Conservation (phyloP, 257 asterid genomes). For the Salvia miltiorrhiza region DNA sequence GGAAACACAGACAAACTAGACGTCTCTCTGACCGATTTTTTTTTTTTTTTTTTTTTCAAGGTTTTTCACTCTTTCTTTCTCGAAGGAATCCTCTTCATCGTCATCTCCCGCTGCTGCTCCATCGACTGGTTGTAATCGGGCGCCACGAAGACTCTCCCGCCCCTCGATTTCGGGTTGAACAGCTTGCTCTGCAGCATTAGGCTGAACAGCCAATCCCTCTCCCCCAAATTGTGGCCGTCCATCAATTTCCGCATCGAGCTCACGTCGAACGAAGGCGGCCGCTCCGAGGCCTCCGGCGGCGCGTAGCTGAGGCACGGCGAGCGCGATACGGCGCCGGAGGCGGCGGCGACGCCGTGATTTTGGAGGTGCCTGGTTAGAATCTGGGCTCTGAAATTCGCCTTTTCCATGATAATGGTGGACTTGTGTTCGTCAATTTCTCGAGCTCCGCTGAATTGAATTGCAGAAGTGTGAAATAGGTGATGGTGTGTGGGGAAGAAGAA, state of each 20-base stretch:
- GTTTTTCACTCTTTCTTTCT: no score
- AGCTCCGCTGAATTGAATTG: no score
- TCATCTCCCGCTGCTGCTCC: conserved; percentile 97
- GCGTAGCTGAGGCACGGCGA: conserved; percentile 72
- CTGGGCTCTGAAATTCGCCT: conserved; percentile 60
- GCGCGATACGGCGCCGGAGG: conserved; percentile 14
- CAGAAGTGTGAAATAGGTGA: no score
- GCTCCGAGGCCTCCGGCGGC: conserved; percentile 73
- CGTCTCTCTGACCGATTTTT: no score
- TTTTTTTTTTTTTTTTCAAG: no score
- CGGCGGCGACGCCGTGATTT: conserved; percentile 20
- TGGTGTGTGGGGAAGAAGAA: no score
- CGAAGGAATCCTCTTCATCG: conserved; percentile 82
- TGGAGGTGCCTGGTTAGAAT: conserved; percentile 63
- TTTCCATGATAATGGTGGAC: conserved; percentile 41
- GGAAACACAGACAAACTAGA: no score
- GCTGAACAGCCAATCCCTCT: conserved; percentile 81
- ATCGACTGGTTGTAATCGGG: conserved; percentile 93
- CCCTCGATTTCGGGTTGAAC: conserved; percentile 64
- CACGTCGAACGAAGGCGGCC: conserved; percentile 45
- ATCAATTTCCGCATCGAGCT: conserved; percentile 65
- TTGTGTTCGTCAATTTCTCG: no score
- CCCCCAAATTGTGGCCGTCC: conserved; percentile 82
- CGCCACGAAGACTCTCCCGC: conserved; percentile 67
- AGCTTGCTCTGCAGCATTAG: conserved; percentile 69